These are phyloP conservation scores for Emergomyces africanus DNA, from an alignment of 2,329 filamentous ascomycete species.

Conservation along the genomic window DNA sequence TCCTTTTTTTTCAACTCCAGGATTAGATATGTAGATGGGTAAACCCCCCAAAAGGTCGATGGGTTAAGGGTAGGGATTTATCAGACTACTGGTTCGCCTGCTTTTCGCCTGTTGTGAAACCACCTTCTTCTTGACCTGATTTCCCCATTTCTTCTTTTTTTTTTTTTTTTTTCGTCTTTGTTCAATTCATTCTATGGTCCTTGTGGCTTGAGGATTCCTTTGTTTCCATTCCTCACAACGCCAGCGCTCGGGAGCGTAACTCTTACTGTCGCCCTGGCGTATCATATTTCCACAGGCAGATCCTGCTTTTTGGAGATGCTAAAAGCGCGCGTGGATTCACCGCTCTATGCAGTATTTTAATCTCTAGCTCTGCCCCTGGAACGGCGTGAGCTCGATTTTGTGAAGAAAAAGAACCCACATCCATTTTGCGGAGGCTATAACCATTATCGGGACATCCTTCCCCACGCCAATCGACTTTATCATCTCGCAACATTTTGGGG, in stretches of 20 bases:
- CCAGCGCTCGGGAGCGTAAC: not conserved
- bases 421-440: not conserved
- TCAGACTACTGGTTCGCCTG: not conserved
- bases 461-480: not conserved
- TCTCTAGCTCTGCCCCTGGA: not conserved
- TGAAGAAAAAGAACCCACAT: not conserved
- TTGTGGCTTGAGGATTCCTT: not conserved
- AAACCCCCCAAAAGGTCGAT: not conserved
- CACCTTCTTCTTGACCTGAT: not conserved
- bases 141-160: not conserved
- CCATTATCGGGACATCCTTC: not conserved
- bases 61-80: not conserved
- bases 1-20: not conserved
- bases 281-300: not conserved
- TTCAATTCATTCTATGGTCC: not conserved
- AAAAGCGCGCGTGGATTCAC: not conserved
- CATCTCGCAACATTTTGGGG: not conserved
- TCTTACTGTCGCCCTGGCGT: not conserved
- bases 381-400: not conserved
- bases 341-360: not conserved
- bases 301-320: not conserved
- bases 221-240: not conserved
- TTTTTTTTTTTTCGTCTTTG: not conserved
- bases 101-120: not conserved
- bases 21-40: not conserved